Evolutionary conservation across 2,329 filamentous ascomycete genomes (phyloP), one percentile per base, ranked within the genome.

Genomic region (Claviceps purpurea): DNA sequence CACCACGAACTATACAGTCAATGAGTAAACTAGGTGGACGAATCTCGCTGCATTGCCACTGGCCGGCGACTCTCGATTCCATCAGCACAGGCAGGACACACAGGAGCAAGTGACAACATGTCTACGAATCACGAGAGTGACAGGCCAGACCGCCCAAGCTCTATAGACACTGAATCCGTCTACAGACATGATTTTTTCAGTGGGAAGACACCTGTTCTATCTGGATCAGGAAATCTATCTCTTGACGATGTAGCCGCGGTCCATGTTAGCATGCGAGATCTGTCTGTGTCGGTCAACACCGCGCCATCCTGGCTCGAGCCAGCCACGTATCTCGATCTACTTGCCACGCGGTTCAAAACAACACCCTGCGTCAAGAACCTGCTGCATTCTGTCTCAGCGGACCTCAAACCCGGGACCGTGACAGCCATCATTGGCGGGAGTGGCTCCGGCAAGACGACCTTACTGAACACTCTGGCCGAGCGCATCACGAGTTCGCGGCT

Each of bases 341-440:
- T 70, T 49, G 65, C 64, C 53, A 57, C 61, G 52, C 69, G 60
- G 42, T 67, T 68, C 55, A 65, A 67, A 56, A 70, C 67, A 4
- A 58, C 57, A 1, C 62, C 69, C 2, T 61, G 59, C 6, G 66
- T 67, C 54, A 79, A 79, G 60, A 65, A 69, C 5, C 77, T 89
- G 11, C 68, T 89, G 10, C 70, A 81, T 50, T 75, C 77, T 34
- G 77, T 89, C 46, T 77, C 76, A 56, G 83, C 83, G 2, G 74
- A 79, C 24, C 76, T 89, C 62, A 72, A 73, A 3, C 74, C 78
- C 7, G 84, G 85, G 3, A 84, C 79, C 3, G 65, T 90, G 42
- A 88, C 84, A 0, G 85, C 85, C 8, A 88, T 89, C 50, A 81
- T 89, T 53, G 85, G 85, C 10, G 84, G 84, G 3, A 84, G 81